Conservation (phyloP, 371 early-diverging fungal genomes). For the Mucor racemosus region DNA sequence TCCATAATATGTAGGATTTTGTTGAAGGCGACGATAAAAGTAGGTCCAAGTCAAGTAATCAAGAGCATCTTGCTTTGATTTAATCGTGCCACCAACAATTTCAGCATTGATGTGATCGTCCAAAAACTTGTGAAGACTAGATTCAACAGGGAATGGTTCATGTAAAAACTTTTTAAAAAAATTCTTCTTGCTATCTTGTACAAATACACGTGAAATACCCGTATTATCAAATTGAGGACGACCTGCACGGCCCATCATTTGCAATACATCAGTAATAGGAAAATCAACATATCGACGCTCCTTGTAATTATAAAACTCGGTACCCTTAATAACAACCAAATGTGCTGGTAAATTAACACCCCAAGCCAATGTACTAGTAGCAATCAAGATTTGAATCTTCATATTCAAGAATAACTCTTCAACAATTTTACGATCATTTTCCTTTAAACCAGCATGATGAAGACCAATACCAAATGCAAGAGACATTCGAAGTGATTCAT, state of each 20-base stretch:
- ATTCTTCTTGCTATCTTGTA: slow-evolving; percentile 90
- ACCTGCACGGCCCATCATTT: slow-evolving; percentile 99
- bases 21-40: slow-evolving; percentile 85
- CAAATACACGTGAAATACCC: slow-evolving; percentile 88
- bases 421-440: slow-evolving; percentile 86
- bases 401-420: slow-evolving; percentile 92
- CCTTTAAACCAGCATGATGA: slow-evolving; percentile 97
- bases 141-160: slow-evolving; percentile 92
- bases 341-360: slow-evolving; percentile 99
- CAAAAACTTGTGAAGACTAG: slow-evolving; percentile 74
- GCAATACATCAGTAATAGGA: slow-evolving; percentile 95
- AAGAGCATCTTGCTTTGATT: slow-evolving; percentile 88
- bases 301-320: slow-evolving; percentile 95
- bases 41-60: slow-evolving; percentile 97
- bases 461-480: slow-evolving; percentile 97
- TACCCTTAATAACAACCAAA: slow-evolving; percentile 98
- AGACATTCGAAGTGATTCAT: slow-evolving; percentile 76
- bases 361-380: slow-evolving; percentile 99
- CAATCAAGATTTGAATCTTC: slow-evolving; percentile 95
- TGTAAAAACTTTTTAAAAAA: slow-evolving; percentile 97
- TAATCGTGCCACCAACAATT: slow-evolving; percentile 85
- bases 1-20: slow-evolving; percentile 96
- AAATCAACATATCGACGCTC: slow-evolving; percentile 89
- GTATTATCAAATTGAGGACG: slow-evolving; percentile 96
- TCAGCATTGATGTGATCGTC: slow-evolving; percentile 95